A percentile compares a stretch with the other conserved stretches of the same genome.
Evolutionary conservation across 495 filamentous ascomycete species (phyloP).

Genomic region (Neurospora sp.): DNA sequence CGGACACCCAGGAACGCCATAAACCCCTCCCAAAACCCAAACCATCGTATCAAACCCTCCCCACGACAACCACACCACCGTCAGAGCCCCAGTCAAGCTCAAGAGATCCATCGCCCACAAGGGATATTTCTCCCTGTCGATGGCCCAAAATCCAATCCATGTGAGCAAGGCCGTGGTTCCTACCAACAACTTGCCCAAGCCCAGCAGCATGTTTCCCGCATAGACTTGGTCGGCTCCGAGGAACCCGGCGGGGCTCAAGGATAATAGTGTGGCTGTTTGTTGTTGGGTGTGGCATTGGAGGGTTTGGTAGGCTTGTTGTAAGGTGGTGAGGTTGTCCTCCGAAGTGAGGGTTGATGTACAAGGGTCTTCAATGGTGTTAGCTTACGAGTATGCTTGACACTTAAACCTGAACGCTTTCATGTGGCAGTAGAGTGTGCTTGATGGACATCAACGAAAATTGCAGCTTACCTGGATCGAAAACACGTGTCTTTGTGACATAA

Average conservation of each 20-base stretch:
- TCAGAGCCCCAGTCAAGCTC: background rate
- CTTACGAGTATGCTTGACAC: too few relatives aligned
- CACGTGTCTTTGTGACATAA: background rate
- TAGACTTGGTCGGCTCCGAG: background rate
- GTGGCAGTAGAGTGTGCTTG: too few relatives aligned
- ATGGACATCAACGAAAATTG: too few relatives aligned
- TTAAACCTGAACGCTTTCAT: too few relatives aligned
- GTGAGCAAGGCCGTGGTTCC: background rate
- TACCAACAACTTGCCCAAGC: background rate
- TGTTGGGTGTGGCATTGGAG: background rate
- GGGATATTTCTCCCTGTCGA: background rate
- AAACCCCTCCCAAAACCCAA: slow-evolving; percentile 21
- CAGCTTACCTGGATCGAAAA: background rate
- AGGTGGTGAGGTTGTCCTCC: background rate
- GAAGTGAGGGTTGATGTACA: background rate
- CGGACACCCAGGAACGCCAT: background rate
- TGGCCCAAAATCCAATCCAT: background rate
- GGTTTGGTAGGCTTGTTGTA: background rate
- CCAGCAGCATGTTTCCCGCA: background rate
- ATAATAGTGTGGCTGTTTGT: background rate
- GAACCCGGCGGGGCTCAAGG: background rate
- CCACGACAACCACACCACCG: background rate
- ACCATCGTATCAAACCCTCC: background rate
- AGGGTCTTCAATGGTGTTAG: too few relatives aligned
- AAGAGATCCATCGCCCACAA: background rate